phyloP scores from a whole-genome alignment of 345 rosid genomes.

The Boechera stricta region DNA sequence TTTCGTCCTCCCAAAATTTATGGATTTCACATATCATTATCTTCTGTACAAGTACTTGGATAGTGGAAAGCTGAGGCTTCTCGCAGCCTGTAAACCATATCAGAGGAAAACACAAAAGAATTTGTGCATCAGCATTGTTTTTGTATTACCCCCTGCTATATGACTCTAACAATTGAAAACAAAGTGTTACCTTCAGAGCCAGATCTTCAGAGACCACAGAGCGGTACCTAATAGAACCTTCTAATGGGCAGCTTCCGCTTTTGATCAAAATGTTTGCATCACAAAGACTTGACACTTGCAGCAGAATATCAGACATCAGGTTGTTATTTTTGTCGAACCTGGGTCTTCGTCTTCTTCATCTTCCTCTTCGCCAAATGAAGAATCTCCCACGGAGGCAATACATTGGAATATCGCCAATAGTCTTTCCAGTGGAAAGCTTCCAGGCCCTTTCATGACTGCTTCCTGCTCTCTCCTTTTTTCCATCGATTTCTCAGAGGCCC shows the following conservation, averaged over 20 bases:
- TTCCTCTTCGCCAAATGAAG: constrained; percentile 54
- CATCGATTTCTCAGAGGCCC: constrained; percentile 72
- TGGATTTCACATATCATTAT: constrained; percentile 19
- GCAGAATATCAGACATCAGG: constrained; percentile 69
- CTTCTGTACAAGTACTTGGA: constrained; percentile 56
- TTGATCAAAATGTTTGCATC: constrained; percentile 75
- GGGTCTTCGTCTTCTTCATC: constrained; percentile 48
- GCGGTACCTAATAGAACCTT: constrained; percentile 81
- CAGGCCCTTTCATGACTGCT: constrained; percentile 82
- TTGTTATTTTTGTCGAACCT: constrained; percentile 44
- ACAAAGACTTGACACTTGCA: constrained; percentile 83
- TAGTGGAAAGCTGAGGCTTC: constrained; percentile 76
- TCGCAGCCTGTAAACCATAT: constrained; percentile 65
- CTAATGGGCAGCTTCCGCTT: constrained; percentile 86
- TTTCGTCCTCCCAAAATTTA: background rate
- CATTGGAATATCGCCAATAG: constrained; percentile 87
- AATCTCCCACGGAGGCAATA: constrained; percentile 67
- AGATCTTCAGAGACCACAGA: constrained; percentile 75
- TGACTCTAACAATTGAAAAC: background rate
- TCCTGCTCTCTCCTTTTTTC: constrained; percentile 88
- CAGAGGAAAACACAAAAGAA: constrained; percentile 20
- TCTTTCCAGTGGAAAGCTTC: constrained; percentile 90
- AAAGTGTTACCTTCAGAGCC: constrained; percentile 63
- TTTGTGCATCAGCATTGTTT: constrained; percentile 13
- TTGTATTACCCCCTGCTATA: background rate